Conservation (phyloP, 2,329 filamentous ascomycete species). For the Stagonosporopsis vannaccii region DNA sequence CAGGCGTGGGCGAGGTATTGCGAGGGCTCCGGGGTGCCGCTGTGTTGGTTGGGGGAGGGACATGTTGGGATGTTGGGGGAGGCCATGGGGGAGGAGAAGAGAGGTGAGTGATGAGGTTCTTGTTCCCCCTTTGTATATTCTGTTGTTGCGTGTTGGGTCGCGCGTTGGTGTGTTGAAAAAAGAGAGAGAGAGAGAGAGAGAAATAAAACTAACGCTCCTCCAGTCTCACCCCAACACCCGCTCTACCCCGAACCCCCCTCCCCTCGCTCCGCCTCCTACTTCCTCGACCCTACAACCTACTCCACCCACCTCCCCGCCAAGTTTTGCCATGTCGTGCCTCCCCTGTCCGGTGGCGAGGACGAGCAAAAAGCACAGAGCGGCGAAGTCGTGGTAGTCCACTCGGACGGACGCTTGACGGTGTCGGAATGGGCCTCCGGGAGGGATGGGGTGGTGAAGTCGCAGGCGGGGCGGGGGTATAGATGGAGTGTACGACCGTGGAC, state of each 20-base stretch:
- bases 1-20: slow-evolving; percentile 34
- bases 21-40: slow-evolving; percentile 30
- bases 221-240: slow-evolving; percentile 28
- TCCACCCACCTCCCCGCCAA: background rate
- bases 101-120: slow-evolving; percentile 10
- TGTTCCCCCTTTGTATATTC: too few species aligned
- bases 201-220: too few species aligned
- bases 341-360: too few species aligned
- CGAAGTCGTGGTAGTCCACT: slow-evolving; percentile 25
- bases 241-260: slow-evolving; percentile 20
- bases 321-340: background rate
- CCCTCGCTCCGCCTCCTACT: background rate
- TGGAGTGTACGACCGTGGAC: slow-evolving; percentile 45
- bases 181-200: background rate
- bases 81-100: slow-evolving; percentile 4
- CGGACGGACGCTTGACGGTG: slow-evolving; percentile 26
- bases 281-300: background rate
- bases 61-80: slow-evolving; percentile 30
- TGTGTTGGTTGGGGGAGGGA: slow-evolving; percentile 32
- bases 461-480: slow-evolving; percentile 14
- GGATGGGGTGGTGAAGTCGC: background rate
- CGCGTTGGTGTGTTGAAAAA: too few species aligned
- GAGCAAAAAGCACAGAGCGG: background rate
- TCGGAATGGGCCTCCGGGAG: slow-evolving; percentile 12
- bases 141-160: too few species aligned